Evolutionary conservation across 1,139 yeast genomes (phyloP).

Genomic region (Torulaspora globosa): DNA sequence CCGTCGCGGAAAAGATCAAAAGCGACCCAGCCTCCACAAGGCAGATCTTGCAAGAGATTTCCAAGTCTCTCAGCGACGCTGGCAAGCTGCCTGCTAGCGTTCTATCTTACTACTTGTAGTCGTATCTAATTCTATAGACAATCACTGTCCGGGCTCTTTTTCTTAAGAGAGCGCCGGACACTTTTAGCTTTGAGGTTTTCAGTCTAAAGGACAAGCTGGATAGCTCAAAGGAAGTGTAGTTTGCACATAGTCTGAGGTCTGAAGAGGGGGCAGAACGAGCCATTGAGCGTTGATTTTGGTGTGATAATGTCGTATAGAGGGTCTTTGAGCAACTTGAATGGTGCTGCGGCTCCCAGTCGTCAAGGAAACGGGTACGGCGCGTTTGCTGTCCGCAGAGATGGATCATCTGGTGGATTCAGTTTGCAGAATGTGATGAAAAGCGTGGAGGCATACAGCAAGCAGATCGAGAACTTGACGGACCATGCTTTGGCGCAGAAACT

Average conservation of each 20-base stretch:
- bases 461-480: constrained; percentile 41
- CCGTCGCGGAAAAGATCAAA: constrained; percentile 58
- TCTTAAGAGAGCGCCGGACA: background rate
- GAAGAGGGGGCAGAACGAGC: background rate
- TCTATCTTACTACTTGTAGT: constrained; percentile 39
- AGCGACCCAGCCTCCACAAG: constrained; percentile 46
- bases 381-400: constrained; percentile 6
- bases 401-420: constrained; percentile 4
- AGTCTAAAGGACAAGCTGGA: background rate
- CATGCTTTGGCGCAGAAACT: constrained; percentile 38
- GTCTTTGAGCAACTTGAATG: constrained; percentile 29
- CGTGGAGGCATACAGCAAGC: constrained; percentile 32
- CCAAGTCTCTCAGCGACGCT: constrained; percentile 42
- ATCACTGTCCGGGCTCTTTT: background rate
- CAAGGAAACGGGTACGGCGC: constrained; percentile 9
- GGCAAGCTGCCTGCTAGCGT: constrained; percentile 45
- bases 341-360: constrained; percentile 15
- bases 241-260: background rate
- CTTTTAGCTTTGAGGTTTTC: constrained; percentile 1
- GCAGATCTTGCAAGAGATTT: constrained; percentile 48
- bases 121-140: background rate
- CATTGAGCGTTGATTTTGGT: constrained; percentile 2
- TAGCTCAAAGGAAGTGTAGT: background rate
- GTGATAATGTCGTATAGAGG: constrained; percentile 29
- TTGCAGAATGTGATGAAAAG: background rate